phyloP scores from a whole-genome alignment of 805 yeast genomes.

The Kodamaea laetipori region DNA sequence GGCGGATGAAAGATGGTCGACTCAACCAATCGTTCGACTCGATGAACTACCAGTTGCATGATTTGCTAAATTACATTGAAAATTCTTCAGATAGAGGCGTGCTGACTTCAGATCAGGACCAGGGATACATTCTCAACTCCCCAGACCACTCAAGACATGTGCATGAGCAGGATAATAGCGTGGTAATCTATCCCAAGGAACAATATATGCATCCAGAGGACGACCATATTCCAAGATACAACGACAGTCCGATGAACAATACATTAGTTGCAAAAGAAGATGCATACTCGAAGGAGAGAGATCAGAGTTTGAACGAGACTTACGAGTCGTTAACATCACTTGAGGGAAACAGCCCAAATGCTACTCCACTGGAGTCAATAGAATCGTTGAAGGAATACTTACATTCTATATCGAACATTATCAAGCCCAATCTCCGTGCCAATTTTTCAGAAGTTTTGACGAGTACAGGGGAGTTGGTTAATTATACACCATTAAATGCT shows the following conservation, averaged over 20 bases:
- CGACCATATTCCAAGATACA: not conserved
- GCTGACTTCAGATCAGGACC: not conserved
- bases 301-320: slow-evolving; percentile 16
- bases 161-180: not conserved
- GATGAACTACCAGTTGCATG: slow-evolving; percentile 1
- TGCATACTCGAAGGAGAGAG: slow-evolving; percentile 13
- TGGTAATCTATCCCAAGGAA: not conserved
- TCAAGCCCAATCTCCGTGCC: slow-evolving; percentile 14
- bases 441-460: slow-evolving; percentile 20
- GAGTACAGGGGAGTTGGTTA: slow-evolving; percentile 16
- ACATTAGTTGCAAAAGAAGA: slow-evolving; percentile 10
- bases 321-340: slow-evolving; percentile 20
- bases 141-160: no score
- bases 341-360: slow-evolving; percentile 9
- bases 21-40: slow-evolving; percentile 3
- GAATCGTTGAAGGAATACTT: slow-evolving; percentile 19
- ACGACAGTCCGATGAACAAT: slow-evolving; percentile 7
- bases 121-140: no score
- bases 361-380: slow-evolving; percentile 17
- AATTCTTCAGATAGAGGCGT: not conserved
- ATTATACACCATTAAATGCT: slow-evolving; percentile 16
- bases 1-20: slow-evolving; percentile 1
- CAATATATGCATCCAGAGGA: no score
- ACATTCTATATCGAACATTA: slow-evolving; percentile 15
- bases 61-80: slow-evolving; percentile 2